Percentiles rank a stretch among this genome's conserved stretches.
Conservation (phyloP, 1,139 yeast genomes). For the Suhomyces panamericanus region DNA sequence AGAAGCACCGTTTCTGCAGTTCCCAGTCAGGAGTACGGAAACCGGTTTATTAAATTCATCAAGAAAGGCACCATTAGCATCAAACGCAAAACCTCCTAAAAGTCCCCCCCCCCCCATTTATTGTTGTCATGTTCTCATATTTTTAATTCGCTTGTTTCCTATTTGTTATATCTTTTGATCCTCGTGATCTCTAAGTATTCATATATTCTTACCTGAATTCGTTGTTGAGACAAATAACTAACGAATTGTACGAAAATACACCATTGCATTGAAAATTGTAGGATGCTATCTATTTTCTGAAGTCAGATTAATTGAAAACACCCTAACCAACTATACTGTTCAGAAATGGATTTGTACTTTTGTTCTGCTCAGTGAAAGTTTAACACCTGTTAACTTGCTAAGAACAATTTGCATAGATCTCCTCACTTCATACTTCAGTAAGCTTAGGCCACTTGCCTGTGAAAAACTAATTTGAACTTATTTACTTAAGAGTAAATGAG, state of each 20-base stretch:
- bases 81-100: slow-evolving; percentile 8
- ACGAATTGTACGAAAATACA: slow-evolving; percentile 1
- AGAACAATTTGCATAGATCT: too few relatives aligned
- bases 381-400: too few relatives aligned
- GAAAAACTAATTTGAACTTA: too few relatives aligned
- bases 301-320: too few relatives aligned
- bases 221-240: slow-evolving; percentile 6
- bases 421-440: too few relatives aligned
- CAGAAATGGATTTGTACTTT: too few relatives aligned
- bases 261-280: neutral
- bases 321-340: too few relatives aligned
- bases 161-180: slow-evolving; percentile 1
- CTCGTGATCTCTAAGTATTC: neutral
- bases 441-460: too few relatives aligned
- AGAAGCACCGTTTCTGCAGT: slow-evolving; percentile 79
- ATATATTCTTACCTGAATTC: neutral
- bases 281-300: neutral
- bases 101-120: neutral
- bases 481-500: too few relatives aligned
- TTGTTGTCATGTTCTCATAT: slow-evolving; percentile 3
- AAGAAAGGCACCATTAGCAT: slow-evolving; percentile 32
- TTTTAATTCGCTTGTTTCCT: slow-evolving; percentile 7
- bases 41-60: slow-evolving; percentile 76
- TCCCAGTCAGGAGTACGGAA: slow-evolving; percentile 89
- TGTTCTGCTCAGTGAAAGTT: too few relatives aligned